A percentile compares a stretch with the other conserved stretches of the same genome.
Conservation (phyloP, 1,284 basidiomycete genomes). For the Salmacisia buchloeana region DNA sequence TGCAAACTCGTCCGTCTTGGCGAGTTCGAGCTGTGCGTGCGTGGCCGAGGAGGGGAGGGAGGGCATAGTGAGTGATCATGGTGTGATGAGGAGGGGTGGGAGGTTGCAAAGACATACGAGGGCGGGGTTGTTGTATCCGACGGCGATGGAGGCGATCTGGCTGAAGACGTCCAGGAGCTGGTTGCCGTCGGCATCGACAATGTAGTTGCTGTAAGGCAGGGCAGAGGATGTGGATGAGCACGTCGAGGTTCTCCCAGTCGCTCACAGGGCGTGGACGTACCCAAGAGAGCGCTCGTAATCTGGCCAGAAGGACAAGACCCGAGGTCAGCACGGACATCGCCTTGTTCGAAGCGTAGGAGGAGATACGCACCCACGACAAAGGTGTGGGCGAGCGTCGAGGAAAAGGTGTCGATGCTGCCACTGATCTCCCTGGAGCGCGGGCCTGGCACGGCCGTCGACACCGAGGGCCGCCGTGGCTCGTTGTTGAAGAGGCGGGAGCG, state of each 20-base stretch:
- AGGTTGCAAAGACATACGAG: slow-evolving; percentile 31
- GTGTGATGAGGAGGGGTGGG: neutral
- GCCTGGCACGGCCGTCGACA: slow-evolving; percentile 45
- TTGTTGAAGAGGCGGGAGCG: slow-evolving; percentile 25
- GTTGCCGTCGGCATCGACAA: slow-evolving; percentile 59
- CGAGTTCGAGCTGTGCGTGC: slow-evolving; percentile 12
- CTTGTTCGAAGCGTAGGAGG: neutral
- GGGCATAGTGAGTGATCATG: neutral
- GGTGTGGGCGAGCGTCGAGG: slow-evolving; percentile 52
- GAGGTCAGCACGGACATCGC: neutral
- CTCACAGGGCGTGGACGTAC: neutral
- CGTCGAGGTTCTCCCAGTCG: neutral
- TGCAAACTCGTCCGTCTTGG: slow-evolving; percentile 51
- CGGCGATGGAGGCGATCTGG: slow-evolving; percentile 51
- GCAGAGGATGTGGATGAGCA: neutral
- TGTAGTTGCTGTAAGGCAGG: slow-evolving; percentile 41
- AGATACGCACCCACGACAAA: slow-evolving; percentile 42
- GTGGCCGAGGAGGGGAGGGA: neutral
- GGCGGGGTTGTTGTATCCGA: slow-evolving; percentile 56
- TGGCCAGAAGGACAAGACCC: neutral
- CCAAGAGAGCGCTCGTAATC: slow-evolving; percentile 50
- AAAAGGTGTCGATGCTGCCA: slow-evolving; percentile 49
- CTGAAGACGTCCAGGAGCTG: slow-evolving; percentile 57
- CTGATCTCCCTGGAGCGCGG: slow-evolving; percentile 41
- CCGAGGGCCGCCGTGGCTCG: slow-evolving; percentile 36